Conservation (phyloP, 345 rosid genomes). For the Eucalyptus victrix region DNA sequence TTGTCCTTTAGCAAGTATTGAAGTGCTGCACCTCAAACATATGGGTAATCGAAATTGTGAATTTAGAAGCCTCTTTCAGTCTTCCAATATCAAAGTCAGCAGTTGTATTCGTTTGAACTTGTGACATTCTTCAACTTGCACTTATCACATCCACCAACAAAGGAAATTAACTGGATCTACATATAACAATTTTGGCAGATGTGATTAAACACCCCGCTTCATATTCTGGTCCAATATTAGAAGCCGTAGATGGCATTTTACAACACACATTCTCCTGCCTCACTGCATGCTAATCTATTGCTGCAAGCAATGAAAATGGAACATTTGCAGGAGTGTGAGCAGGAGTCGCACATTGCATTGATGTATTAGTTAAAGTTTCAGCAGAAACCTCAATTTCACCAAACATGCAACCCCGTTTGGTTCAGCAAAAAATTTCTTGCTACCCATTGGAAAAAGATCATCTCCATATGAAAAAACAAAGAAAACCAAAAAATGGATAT, state of each 20-base stretch:
- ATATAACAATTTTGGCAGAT: constrained; percentile 25
- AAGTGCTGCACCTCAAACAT: constrained; percentile 19
- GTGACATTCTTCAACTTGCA: constrained; percentile 23
- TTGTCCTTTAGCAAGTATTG: constrained; percentile 28
- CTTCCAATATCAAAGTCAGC: background rate
- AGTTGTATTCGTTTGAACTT: background rate
- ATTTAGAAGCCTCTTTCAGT: background rate
- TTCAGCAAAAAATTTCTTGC: constrained; percentile 15
- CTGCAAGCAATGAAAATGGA: constrained; percentile 46
- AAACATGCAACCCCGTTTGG: constrained; percentile 56
- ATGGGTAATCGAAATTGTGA: background rate
- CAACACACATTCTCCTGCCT: constrained; percentile 52
- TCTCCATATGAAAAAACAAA: background rate
- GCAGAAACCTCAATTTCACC: constrained; percentile 60
- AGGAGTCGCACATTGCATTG: constrained; percentile 41
- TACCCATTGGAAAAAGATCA: constrained; percentile 3
- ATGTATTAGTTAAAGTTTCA: constrained; percentile 30
- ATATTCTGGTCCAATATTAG: constrained; percentile 1
- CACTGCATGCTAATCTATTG: constrained; percentile 60
- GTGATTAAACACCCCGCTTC: constrained; percentile 19
- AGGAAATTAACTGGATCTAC: constrained; percentile 11
- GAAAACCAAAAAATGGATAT: background rate
- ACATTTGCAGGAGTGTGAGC: constrained; percentile 34
- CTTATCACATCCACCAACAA: constrained; percentile 11
- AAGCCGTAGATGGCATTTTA: constrained; percentile 10